phyloP scores from a whole-genome alignment of 2,329 filamentous ascomycete genomes.

The Leptographium procerum region DNA sequence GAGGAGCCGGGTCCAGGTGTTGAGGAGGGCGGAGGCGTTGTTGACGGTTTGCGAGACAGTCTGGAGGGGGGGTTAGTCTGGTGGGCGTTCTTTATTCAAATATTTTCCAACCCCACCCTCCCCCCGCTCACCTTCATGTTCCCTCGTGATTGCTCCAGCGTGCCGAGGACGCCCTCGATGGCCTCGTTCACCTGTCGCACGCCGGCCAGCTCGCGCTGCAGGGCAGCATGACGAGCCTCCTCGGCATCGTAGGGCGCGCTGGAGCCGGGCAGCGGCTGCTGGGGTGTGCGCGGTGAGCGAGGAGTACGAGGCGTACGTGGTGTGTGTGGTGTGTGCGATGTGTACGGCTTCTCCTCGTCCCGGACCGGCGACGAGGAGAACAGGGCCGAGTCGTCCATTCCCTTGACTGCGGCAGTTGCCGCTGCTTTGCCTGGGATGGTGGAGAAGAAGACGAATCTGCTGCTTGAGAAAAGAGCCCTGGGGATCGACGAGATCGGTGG shows the following conservation, averaged over 20 bases:
- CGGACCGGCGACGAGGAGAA: conserved; percentile 15
- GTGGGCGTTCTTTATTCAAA: neutral
- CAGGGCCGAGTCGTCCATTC: conserved; percentile 14
- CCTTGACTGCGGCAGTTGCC: neutral
- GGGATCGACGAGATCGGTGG: neutral
- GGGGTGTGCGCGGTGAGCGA: conserved; percentile 6
- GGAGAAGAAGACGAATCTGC: too few species aligned
- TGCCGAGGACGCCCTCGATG: conserved; percentile 66
- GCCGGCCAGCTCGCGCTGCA: conserved; percentile 70
- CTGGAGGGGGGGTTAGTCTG: conserved; percentile 26
- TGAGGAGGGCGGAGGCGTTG: conserved; percentile 79
- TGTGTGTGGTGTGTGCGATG: conserved; percentile 27
- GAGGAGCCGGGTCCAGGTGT: conserved; percentile 91
- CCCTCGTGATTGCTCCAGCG: conserved; percentile 57
- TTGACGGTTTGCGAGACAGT: conserved; percentile 77
- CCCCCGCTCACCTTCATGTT: conserved; percentile 50
- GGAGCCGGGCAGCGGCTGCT: conserved; percentile 19
- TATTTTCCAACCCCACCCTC: neutral
- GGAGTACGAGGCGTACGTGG: neutral
- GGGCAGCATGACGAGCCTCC: conserved; percentile 58
- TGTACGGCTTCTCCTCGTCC: conserved; percentile 32
- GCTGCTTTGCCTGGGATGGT: too few species aligned
- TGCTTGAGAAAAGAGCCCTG: too few species aligned
- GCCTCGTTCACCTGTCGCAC: conserved; percentile 79
- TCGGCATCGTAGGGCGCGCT: conserved; percentile 43